Conservation (phyloP, 1,284 basidiomycete species). For the Trichosporon faecale region DNA sequence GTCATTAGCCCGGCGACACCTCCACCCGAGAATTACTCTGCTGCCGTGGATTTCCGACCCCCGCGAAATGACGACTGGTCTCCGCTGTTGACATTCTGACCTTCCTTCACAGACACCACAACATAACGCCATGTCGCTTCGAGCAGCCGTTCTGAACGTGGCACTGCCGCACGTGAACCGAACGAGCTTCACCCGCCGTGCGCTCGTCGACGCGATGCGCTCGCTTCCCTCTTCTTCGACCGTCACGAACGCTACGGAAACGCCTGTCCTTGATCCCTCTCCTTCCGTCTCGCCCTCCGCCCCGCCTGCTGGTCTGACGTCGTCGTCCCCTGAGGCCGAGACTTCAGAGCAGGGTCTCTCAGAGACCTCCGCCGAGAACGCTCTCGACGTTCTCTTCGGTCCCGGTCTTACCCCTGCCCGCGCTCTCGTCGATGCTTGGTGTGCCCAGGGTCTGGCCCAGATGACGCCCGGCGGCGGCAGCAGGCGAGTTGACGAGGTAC, state of each 20-base stretch:
- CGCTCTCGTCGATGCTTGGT: slow-evolving; percentile 39
- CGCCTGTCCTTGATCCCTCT: not conserved
- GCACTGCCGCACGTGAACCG: slow-evolving; percentile 36
- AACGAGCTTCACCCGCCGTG: slow-evolving; percentile 43
- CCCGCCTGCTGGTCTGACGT: not conserved
- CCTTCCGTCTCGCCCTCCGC: not conserved
- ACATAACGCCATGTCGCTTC: slow-evolving; percentile 35
- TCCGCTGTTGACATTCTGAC: not conserved
- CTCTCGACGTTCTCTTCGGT: slow-evolving; percentile 45
- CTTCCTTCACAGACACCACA: not conserved
- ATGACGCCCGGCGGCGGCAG: slow-evolving; percentile 22
- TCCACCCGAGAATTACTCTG: not conserved
- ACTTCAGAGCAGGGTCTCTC: not conserved
- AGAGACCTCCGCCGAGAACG: slow-evolving; percentile 13
- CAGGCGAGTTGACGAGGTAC: not conserved
- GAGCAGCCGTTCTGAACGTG: slow-evolving; percentile 33
- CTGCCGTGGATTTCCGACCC: slow-evolving; percentile 6
- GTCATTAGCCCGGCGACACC: not conserved
- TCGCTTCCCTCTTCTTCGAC: slow-evolving; percentile 21
- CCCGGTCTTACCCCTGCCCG: slow-evolving; percentile 24
- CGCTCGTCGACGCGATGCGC: slow-evolving; percentile 31
- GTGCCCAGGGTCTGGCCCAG: slow-evolving; percentile 28
- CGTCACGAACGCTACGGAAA: not conserved
- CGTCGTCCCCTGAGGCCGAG: not conserved
- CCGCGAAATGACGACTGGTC: not conserved